Percentiles rank a stretch among this genome's conserved stretches.
Conservation (phyloP, 1,284 basidiomycete genomes). For the Phellopilus nigrolimitatus region DNA sequence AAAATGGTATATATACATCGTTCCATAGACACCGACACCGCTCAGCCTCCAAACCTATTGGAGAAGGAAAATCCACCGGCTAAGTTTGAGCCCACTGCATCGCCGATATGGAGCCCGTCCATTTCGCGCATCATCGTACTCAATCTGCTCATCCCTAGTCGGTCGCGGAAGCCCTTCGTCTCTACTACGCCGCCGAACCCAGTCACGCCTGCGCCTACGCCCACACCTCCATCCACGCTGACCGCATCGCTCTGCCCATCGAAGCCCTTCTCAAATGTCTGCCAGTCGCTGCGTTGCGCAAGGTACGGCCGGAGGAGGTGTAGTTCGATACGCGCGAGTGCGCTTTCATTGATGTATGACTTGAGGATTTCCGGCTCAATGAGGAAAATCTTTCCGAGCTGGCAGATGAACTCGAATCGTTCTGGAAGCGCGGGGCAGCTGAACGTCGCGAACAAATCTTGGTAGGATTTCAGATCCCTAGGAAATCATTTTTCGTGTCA, state of each 20-base stretch:
- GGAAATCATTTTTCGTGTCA: constrained; percentile 12
- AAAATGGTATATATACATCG: constrained; percentile 11
- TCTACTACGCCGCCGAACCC: constrained; percentile 29
- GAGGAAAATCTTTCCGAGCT: constrained; percentile 96
- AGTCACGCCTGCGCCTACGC: constrained; percentile 30
- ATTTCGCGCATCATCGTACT: constrained; percentile 83
- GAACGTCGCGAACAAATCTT: constrained; percentile 85
- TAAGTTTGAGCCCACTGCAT: constrained; percentile 49
- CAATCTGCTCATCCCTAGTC: constrained; percentile 61
- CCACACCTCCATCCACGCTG: constrained; percentile 41
- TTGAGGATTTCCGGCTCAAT: constrained; percentile 90
- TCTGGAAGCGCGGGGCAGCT: constrained; percentile 81
- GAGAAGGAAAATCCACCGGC: constrained; percentile 46
- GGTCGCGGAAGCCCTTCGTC: constrained; percentile 56
- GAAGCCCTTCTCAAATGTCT: constrained; percentile 71
- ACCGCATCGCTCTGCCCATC: constrained; percentile 45
- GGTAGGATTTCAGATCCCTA: constrained; percentile 97
- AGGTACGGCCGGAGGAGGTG: constrained; percentile 88
- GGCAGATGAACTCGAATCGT: constrained; percentile 97
- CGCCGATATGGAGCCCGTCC: constrained; percentile 60
- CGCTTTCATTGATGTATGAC: constrained; percentile 89
- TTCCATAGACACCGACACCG: background rate
- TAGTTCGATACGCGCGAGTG: constrained; percentile 88
- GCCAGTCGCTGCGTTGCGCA: constrained; percentile 86
- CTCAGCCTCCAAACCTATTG: constrained; percentile 27